Evolutionary conservation across 2,329 filamentous ascomycete genomes (phyloP), one percentile per base, ranked within the genome.

Genomic region (Clarireedia sp.): DNA sequence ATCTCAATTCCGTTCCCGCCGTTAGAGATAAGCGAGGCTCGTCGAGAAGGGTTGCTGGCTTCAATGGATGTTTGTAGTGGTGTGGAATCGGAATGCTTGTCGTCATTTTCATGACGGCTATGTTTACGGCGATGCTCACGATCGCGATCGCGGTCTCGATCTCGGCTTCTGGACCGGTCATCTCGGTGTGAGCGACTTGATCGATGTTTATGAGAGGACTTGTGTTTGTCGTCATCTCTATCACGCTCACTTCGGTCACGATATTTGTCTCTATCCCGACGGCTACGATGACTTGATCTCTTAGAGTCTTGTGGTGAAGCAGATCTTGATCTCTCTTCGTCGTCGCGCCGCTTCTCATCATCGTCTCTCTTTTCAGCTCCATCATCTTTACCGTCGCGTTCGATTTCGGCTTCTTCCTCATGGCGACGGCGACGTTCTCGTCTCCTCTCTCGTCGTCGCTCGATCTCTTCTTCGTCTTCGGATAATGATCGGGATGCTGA

Each of bases 271-370:
- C 75, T 75, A 43, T 86, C 81, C 60, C 77, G 78, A 51, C 80
- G 83, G 12, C 82, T 83, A 59, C 82, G 80, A 63, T 83, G 80
- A 48, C 77, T 75, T 6, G 80, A 78, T 53, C 77, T 71, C 60
- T 78, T 81, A 38, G 77, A 76, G 9, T 78, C 76, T 12, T 82
- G 80, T 1, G 79, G 80, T 2, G 87, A 89, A 5, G 77, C 76
- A 5, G 86, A 89, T 56, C 85, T 78, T 0, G 84, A 83, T 50
- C 79, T 78, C 48, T 82, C 78, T 12, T 74, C 72, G 61, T 75
- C 65, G 60, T 74, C 74, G 60, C 70, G 69, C 59, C 60, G 63
- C 29, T 52, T 58, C 26, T 63, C 59, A 26, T 63, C 61, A 2
- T 51, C 52, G 24, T 58, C 52, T 48, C 50, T 59, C 14, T 61